These are phyloP conservation scores for Dioszegia crocea DNA, from an alignment of 768 basidiomycete genomes.

Conservation along the genomic window DNA sequence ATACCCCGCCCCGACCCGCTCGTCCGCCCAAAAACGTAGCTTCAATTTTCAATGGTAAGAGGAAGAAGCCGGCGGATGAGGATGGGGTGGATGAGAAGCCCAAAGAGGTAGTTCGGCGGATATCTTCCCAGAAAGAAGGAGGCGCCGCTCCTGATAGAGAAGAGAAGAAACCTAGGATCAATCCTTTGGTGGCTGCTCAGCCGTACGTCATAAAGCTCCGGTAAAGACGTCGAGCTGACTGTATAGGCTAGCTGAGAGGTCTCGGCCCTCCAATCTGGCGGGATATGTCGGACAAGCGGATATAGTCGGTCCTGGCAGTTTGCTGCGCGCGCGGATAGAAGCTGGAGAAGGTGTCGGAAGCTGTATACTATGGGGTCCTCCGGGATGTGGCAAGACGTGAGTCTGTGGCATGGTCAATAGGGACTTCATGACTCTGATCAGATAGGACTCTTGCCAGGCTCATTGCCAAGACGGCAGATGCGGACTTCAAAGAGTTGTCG, in stretches of 20 bases:
- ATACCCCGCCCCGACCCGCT: background rate
- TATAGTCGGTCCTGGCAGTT: slow-evolving; percentile 58
- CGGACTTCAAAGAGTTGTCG: slow-evolving; percentile 69
- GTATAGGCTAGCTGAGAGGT: slow-evolving; percentile 60
- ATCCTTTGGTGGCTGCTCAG: slow-evolving; percentile 43
- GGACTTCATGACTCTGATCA: slow-evolving; percentile 11
- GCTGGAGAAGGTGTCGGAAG: slow-evolving; percentile 55
- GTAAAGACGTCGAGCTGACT: background rate
- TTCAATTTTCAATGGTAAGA: slow-evolving; percentile 8
- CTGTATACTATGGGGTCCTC: slow-evolving; percentile 49
- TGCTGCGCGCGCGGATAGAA: slow-evolving; percentile 59
- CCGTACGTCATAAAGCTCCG: slow-evolving; percentile 30
- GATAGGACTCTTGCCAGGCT: slow-evolving; percentile 63
- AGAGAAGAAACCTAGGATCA: slow-evolving; percentile 37
- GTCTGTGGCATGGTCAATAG: background rate
- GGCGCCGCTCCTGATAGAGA: background rate
- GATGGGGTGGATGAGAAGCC: background rate
- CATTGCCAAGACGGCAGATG: slow-evolving; percentile 60
- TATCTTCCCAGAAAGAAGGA: background rate
- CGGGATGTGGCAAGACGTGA: slow-evolving; percentile 50
- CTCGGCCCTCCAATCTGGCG: slow-evolving; percentile 62
- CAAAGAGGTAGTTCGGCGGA: background rate
- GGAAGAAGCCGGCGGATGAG: background rate
- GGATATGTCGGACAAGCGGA: slow-evolving; percentile 72
- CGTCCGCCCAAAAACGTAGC: background rate